These are phyloP conservation scores for Pseudozyma pruni DNA, from an alignment of 1,284 basidiomycete genomes.

Conservation along the genomic window DNA sequence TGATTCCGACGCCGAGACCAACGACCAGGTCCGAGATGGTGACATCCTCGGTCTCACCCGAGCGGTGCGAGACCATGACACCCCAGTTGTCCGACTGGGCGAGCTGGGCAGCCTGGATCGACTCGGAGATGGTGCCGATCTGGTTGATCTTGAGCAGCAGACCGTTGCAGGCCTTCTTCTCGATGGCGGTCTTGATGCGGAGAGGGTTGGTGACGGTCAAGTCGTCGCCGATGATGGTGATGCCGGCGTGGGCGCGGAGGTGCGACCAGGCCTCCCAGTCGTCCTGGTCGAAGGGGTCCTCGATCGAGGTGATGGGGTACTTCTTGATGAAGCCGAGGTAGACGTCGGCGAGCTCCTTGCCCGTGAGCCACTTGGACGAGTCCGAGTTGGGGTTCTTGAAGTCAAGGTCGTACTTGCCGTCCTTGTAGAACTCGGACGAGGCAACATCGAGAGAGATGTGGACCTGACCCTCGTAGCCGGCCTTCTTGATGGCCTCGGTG, in stretches of 20 bases:
- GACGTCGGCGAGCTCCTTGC: conserved; percentile 89
- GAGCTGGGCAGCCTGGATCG: conserved; percentile 96
- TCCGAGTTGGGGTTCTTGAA: conserved; percentile 99
- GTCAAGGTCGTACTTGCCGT: conserved; percentile 99
- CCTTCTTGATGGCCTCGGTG: conserved; percentile 93
- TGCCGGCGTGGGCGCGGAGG: conserved; percentile 74
- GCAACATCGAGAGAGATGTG: conserved; percentile 99
- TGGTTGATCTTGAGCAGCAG: conserved; percentile 93
- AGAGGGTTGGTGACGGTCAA: conserved; percentile 98
- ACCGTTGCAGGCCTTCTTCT: conserved; percentile 99
- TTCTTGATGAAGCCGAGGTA: conserved; percentile 75
- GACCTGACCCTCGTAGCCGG: conserved; percentile 97
- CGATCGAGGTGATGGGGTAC: conserved; percentile 77
- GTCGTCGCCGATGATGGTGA: conserved; percentile 94
- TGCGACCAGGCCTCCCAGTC: conserved; percentile 98
- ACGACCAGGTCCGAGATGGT: conserved; percentile 97
- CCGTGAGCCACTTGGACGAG: conserved; percentile 90
- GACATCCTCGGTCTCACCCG: conserved; percentile 77
- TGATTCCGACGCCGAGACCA: conserved; percentile 91
- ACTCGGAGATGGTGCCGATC: conserved; percentile 99
- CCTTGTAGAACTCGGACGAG: conserved; percentile 99
- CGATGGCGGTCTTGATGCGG: conserved; percentile 98
- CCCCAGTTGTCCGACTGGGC: conserved; percentile 97
- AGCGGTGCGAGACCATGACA: conserved; percentile 99
- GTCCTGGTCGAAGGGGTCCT: conserved; percentile 99